Conservation (phyloP, 108 stramenopile genomes). For the Nitzschia palea region DNA sequence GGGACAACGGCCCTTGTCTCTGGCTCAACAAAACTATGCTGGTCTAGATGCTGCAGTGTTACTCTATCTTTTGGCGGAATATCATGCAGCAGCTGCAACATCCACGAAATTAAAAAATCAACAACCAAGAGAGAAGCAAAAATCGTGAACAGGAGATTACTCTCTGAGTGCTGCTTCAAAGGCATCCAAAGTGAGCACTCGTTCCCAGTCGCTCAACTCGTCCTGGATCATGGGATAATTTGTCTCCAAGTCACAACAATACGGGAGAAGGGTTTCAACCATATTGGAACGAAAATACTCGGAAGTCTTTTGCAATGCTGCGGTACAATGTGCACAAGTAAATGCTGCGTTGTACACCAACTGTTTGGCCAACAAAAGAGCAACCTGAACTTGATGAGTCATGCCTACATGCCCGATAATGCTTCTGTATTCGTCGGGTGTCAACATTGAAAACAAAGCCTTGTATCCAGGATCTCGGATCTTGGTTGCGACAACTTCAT, state of each 20-base stretch:
- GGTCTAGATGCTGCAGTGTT: slow-evolving; percentile 49
- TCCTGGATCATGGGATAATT: slow-evolving; percentile 18
- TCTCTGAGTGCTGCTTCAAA: slow-evolving; percentile 8
- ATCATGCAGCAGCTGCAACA: background rate
- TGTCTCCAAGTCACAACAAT: slow-evolving; percentile 30
- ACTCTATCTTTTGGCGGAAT: slow-evolving; percentile 28
- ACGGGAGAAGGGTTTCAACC: slow-evolving; percentile 38
- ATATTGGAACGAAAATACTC: slow-evolving; percentile 37
- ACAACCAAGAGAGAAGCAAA: too few relatives aligned
- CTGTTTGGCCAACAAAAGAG: slow-evolving; percentile 26
- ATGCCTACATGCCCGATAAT: slow-evolving; percentile 34
- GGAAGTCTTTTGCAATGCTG: slow-evolving; percentile 30
- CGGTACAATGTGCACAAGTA: slow-evolving; percentile 34
- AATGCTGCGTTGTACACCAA: slow-evolving; percentile 13
- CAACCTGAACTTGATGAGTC: slow-evolving; percentile 40
- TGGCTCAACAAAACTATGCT: slow-evolving; percentile 46
- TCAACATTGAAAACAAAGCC: slow-evolving; percentile 21
- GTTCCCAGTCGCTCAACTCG: slow-evolving; percentile 44
- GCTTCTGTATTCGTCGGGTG: slow-evolving; percentile 28
- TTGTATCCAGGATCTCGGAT: slow-evolving; percentile 24
- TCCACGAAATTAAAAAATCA: background rate
- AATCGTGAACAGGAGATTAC: background rate
- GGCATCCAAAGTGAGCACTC: slow-evolving; percentile 9
- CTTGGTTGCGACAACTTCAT: slow-evolving; percentile 23
- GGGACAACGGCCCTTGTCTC: slow-evolving; percentile 35